A percentile compares a stretch with the other conserved stretches of the same genome.
phyloP scores from a whole-genome alignment of 2,329 filamentous ascomycete genomes.

The Neopestalotiopsis sp. region DNA sequence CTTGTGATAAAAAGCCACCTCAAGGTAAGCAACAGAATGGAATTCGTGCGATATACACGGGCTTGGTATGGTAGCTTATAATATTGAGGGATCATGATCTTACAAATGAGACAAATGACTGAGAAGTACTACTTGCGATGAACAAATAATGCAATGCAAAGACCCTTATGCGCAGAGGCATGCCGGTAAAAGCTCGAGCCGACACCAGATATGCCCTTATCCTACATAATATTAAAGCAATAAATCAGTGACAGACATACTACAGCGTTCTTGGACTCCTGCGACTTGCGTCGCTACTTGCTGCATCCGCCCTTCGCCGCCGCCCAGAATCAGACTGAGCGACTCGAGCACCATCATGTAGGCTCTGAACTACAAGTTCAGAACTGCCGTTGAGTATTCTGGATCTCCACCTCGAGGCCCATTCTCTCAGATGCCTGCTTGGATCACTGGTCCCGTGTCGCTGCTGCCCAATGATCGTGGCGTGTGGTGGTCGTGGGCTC shows the following conservation, averaged over 20 bases:
- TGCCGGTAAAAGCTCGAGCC: neutral
- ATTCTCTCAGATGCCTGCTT: neutral
- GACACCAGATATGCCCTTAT: neutral
- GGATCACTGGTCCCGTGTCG: neutral
- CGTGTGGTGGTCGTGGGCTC: neutral
- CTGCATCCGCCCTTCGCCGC: neutral
- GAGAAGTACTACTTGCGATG: neutral
- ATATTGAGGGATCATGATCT: too few relatives aligned
- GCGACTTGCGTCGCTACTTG: neutral
- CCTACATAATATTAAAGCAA: neutral
- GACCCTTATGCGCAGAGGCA: too few relatives aligned
- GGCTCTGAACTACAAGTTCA: neutral
- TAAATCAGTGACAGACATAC: neutral
- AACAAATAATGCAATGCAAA: neutral
- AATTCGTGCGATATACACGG: too few relatives aligned
- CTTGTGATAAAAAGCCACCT: too few relatives aligned
- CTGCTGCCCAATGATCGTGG: neutral
- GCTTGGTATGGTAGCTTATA: too few relatives aligned
- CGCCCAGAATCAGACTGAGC: neutral
- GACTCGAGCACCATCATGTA: neutral
- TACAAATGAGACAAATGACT: neutral
- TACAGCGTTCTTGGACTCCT: neutral
- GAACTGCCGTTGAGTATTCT: neutral
- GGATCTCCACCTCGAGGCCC: slow-evolving; percentile 4
- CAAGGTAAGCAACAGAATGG: too few relatives aligned